These are phyloP conservation scores for Geum urbanum DNA, from an alignment of 306 rosid species.

Conservation along the genomic window DNA sequence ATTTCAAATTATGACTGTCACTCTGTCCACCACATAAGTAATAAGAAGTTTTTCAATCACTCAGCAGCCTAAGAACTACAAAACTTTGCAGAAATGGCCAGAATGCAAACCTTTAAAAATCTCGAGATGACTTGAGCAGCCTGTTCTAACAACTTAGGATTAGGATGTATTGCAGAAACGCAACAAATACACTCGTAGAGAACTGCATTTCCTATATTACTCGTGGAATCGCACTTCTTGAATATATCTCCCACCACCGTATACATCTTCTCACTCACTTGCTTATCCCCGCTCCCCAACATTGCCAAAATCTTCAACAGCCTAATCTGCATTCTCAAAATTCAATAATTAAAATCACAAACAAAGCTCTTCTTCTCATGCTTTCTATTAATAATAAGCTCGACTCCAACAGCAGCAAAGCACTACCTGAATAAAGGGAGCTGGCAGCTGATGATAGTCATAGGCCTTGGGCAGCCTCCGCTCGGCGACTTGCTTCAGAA, in stretches of 20 bases:
- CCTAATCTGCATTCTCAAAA: conserved; percentile 59
- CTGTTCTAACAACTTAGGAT: conserved; percentile 68
- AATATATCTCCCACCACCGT: conserved; percentile 76
- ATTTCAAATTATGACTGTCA: conserved; percentile 93
- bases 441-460: conserved; percentile 90
- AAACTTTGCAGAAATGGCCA: neutral
- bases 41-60: neutral
- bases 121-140: conserved; percentile 83
- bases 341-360: neutral
- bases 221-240: conserved; percentile 64
- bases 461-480: conserved; percentile 79
- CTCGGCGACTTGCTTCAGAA: conserved; percentile 86
- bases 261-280: conserved; percentile 83
- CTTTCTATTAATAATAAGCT: neutral
- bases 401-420: neutral
- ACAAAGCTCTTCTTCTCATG: neutral
- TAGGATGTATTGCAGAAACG: conserved; percentile 70
- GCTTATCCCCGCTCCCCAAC: conserved; percentile 85
- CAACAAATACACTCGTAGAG: conserved; percentile 83
- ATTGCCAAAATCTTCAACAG: conserved; percentile 79
- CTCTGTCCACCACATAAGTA: conserved; percentile 51
- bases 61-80: neutral
- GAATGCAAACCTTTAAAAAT: conserved; percentile 72
- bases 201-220: conserved; percentile 91
- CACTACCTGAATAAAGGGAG: conserved; percentile 80